Evolutionary conservation across 345 rosid species (phyloP).

Genomic region (Gynandropsis gynandra): DNA sequence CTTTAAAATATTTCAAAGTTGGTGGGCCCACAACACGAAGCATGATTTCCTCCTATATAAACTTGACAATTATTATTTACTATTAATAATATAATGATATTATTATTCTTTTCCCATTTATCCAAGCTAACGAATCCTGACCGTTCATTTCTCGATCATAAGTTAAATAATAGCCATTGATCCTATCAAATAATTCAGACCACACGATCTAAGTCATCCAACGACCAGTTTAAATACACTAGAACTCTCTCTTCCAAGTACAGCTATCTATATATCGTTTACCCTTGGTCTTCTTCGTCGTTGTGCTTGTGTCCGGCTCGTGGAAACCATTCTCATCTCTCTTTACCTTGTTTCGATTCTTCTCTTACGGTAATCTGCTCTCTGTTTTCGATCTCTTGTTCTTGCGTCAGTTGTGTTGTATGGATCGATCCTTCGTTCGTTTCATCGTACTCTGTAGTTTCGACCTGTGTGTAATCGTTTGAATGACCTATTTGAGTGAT

Average conservation of each 20-base stretch:
- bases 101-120: slow-evolving; percentile 24
- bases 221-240: slow-evolving; percentile 34
- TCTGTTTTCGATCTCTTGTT: slow-evolving; percentile 3
- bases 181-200: slow-evolving; percentile 6
- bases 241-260: slow-evolving; percentile 37
- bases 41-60: no score
- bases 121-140: slow-evolving; percentile 1
- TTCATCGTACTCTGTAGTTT: background rate
- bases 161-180: slow-evolving; percentile 24
- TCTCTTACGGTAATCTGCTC: slow-evolving; percentile 8
- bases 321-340: no score
- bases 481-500: background rate
- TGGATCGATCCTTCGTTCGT: background rate
- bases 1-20: background rate
- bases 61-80: no score
- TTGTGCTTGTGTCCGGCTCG: no score
- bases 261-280: slow-evolving; percentile 21
- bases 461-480: background rate
- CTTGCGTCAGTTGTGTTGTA: background rate
- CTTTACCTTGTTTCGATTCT: background rate
- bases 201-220: slow-evolving; percentile 36
- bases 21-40: no score
- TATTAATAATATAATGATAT: no score
- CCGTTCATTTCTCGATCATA: slow-evolving; percentile 16
- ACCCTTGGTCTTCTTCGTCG: background rate